Conservation (phyloP, 768 basidiomycete species). For the Ramaria rubella region DNA sequence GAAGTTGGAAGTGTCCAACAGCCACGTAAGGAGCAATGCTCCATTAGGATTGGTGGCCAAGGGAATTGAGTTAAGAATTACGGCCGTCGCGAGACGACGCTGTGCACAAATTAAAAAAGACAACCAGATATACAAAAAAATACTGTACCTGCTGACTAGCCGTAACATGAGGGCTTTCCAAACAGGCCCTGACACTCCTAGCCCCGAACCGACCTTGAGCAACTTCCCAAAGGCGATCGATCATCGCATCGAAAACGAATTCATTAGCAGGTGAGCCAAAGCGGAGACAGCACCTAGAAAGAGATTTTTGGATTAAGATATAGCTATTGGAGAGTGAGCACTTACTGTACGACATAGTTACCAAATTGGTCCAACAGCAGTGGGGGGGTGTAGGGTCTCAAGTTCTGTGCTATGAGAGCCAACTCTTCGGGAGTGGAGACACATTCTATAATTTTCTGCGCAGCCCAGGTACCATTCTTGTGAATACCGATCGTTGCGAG, state of each 20-base stretch:
- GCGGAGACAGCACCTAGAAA: conserved; percentile 71
- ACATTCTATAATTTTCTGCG: conserved; percentile 98
- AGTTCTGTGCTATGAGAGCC: conserved; percentile 72
- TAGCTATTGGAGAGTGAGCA: conserved; percentile 14
- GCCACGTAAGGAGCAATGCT: conserved; percentile 91
- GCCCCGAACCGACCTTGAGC: conserved; percentile 98
- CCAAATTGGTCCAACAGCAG: conserved; percentile 91
- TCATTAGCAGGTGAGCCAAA: conserved; percentile 88
- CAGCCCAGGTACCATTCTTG: conserved; percentile 99
- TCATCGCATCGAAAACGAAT: conserved; percentile 97
- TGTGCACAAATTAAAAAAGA: conserved; percentile 13
- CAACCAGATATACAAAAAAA: not conserved
- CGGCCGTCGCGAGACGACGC: conserved; percentile 88
- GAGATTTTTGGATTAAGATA: not conserved
- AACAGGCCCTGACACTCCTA: conserved; percentile 93
- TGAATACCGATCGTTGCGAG: conserved; percentile 97
- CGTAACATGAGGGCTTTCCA: conserved; percentile 85
- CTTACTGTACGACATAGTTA: conserved; percentile 89
- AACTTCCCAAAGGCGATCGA: conserved; percentile 97
- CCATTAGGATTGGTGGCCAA: conserved; percentile 98
- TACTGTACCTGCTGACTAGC: conserved; percentile 63
- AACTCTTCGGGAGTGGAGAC: conserved; percentile 85
- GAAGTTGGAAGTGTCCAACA: conserved; percentile 91
- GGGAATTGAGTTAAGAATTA: conserved; percentile 96
- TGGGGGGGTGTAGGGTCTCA: conserved; percentile 88